Evolutionary conservation across 2,329 filamentous ascomycete genomes (phyloP), one percentile per base, ranked within the genome.

Genomic region (Fusarium staphyleae): DNA sequence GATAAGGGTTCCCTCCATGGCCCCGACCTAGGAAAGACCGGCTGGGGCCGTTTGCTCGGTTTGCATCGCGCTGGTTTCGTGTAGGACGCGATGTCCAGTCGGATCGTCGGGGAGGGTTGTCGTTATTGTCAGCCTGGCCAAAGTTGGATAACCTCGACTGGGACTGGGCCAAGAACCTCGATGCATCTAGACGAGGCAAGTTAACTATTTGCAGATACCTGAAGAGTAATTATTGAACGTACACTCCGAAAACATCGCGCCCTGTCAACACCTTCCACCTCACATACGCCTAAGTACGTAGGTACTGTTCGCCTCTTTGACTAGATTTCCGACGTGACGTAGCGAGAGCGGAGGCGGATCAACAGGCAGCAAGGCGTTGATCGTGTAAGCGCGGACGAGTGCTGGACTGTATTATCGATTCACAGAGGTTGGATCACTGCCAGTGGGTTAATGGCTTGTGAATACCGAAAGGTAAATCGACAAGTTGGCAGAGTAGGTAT

Each of bases 151-250:
- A 81, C 60, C 91, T 88, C 57, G 93, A 96, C 80, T 96, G 93
- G 64, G 93, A 97, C 84, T 98, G 95, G 57, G 93, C 91, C 68
- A 99, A 86, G 74, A 99, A 99, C 66, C 88, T 89, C 65, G 93
- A 98, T 69, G 95, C 95, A 87, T 98, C 95, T 97, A 70, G 8
- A 39, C 13, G 30, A 47, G 30, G 13, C 24, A 52, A 40, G 54
- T 66, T 47, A 67, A 58, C 50, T 36, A 15, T 19, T 28, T 45
- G 45, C 14, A 5, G 22, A 35, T 40, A 19, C 26, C 7, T 4
- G 19, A 14, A 39, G 16, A 29, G 29, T 19, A 33, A 48, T 36
- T 22, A 43, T 15, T 49, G 18, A 10, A 80, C 90, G 78, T 82
- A 96, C 91, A 96, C 87, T 96, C 91, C 52, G 91, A 96, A 77